phyloP scores from a whole-genome alignment of 2,329 filamentous ascomycete genomes.

The Curvularia sp. region DNA sequence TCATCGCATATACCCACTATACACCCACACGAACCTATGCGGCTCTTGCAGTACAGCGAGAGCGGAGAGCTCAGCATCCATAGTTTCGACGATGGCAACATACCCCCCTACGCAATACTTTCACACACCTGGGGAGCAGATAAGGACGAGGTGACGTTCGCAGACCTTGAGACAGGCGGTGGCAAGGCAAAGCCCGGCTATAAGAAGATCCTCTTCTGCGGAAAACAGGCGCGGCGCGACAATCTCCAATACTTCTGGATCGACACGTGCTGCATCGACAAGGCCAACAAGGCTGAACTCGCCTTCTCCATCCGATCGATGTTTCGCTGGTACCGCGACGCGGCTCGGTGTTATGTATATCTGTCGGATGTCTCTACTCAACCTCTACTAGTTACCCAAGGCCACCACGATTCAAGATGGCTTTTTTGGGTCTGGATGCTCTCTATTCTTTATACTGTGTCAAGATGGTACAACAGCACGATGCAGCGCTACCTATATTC shows the following conservation, averaged over 20 bases:
- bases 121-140: constrained; percentile 40
- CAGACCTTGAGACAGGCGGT: constrained; percentile 20
- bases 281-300: not conserved
- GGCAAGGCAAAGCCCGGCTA: constrained; percentile 15
- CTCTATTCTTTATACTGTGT: not conserved
- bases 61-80: constrained; percentile 12
- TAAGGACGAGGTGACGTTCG: constrained; percentile 36
- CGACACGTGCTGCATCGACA: constrained; percentile 8
- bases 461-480: not conserved
- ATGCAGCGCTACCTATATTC: not conserved
- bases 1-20: constrained; percentile 1
- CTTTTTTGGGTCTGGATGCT: not conserved
- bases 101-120: constrained; percentile 31
- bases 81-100: constrained; percentile 4
- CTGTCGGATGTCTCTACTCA: not conserved
- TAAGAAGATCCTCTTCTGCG: constrained; percentile 3
- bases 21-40: constrained; percentile 18
- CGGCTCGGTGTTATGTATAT: not conserved
- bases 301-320: not conserved
- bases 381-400: not conserved
- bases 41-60: constrained; percentile 18
- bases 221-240: not conserved
- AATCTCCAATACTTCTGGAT: constrained; percentile 1
- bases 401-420: not conserved
- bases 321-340: not conserved